Evolutionary conservation across 371 early-diverging fungal species (phyloP).

Genomic region (Mortierella sp.): DNA sequence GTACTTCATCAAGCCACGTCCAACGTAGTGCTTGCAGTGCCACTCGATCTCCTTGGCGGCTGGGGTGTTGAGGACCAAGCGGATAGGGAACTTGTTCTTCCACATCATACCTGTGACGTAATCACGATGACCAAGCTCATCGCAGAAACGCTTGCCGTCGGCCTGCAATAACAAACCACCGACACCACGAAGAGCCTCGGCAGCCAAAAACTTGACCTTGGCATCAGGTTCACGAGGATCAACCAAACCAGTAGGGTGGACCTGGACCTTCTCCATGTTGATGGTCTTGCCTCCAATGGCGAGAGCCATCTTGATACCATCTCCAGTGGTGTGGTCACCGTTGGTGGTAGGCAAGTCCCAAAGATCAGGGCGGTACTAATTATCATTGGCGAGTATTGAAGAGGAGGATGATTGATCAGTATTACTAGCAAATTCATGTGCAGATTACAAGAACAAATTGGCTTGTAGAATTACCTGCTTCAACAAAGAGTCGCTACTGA

Average conservation of each 20-base stretch:
- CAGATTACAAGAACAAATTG: conserved; percentile 40
- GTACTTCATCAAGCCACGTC: conserved; percentile 90
- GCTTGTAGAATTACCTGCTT: conserved; percentile 72
- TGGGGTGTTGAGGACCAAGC: conserved; percentile 86
- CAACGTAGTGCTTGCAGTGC: conserved; percentile 95
- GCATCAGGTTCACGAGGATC: conserved; percentile 92
- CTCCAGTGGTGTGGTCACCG: conserved; percentile 96
- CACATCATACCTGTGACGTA: conserved; percentile 89
- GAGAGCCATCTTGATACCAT: conserved; percentile 93
- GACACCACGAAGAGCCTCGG: conserved; percentile 97
- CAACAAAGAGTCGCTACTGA: conserved; percentile 73
- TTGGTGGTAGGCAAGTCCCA: conserved; percentile 89
- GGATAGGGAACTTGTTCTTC: conserved; percentile 87
- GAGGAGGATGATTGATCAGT: background rate
- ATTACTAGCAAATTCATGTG: background rate
- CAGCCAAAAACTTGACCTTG: conserved; percentile 90
- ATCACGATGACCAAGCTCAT: conserved; percentile 93
- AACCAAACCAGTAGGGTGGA: conserved; percentile 97
- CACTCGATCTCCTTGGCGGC: conserved; percentile 93
- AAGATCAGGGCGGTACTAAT: conserved; percentile 61
- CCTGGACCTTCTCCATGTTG: conserved; percentile 97
- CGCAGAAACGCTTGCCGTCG: conserved; percentile 92
- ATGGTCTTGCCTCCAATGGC: conserved; percentile 87
- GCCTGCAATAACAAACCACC: conserved; percentile 91
- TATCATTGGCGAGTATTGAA: too few relatives aligned